phyloP scores from a whole-genome alignment of 805 yeast species.

The Wickerhamiella kurtzmanii region DNA sequence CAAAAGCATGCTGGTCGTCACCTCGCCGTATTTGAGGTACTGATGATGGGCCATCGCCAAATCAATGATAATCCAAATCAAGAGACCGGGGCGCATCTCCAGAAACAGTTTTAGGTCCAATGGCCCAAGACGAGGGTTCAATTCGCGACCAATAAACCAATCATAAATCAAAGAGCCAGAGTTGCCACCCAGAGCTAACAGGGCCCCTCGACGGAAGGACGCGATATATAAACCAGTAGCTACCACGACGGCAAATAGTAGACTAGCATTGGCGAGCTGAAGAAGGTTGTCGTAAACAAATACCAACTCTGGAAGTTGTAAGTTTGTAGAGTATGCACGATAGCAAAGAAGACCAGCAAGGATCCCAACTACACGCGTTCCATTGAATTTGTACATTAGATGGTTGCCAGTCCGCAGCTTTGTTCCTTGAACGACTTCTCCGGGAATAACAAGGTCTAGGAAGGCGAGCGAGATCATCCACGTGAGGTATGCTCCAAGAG shows the following conservation, averaged over 20 bases:
- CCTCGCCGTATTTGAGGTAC: constrained; percentile 42
- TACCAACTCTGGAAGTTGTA: constrained; percentile 62
- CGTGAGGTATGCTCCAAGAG: constrained; percentile 50
- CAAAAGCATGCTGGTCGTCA: constrained; percentile 60
- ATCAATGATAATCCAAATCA: constrained; percentile 72
- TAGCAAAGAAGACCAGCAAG: constrained; percentile 31
- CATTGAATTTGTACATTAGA: constrained; percentile 71
- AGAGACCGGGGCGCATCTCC: constrained; percentile 88
- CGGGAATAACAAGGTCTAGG: constrained; percentile 57
- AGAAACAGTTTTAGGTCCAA: constrained; percentile 86
- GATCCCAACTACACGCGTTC: constrained; percentile 40
- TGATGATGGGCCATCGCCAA: constrained; percentile 72
- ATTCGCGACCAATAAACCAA: constrained; percentile 94
- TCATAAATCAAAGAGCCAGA: constrained; percentile 63
- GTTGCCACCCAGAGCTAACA: constrained; percentile 80
- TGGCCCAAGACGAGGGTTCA: constrained; percentile 76
- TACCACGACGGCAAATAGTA: constrained; percentile 48
- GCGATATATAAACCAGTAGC: constrained; percentile 50
- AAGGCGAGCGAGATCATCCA: constrained; percentile 63
- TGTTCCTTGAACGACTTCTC: constrained; percentile 49
- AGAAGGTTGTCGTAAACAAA: constrained; percentile 58
- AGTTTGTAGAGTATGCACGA: constrained; percentile 40
- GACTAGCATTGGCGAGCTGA: constrained; percentile 49
- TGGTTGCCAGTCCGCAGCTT: constrained; percentile 60
- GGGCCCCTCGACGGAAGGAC: constrained; percentile 40